These are phyloP conservation scores for Microdochium nivale DNA, from an alignment of 2,329 filamentous ascomycete genomes.

Conservation along the genomic window DNA sequence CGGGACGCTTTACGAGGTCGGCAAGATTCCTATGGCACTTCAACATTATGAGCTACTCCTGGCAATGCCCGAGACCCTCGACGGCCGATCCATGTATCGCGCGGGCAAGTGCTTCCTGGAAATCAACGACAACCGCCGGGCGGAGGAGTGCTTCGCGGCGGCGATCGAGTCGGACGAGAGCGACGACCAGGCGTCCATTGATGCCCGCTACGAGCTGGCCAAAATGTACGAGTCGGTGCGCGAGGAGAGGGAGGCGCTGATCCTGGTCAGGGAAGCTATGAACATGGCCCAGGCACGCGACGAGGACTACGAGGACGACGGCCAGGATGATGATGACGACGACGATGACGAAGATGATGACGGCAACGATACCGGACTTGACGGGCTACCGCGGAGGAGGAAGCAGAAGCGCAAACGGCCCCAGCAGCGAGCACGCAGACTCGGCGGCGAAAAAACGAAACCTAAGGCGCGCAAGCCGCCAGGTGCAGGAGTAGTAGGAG, in stretches of 20 bases:
- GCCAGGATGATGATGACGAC: conserved; percentile 15
- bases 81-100: conserved; percentile 43
- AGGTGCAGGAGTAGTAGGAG: background rate
- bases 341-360: conserved; percentile 2
- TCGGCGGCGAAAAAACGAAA: conserved; percentile 6
- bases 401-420: conserved; percentile 10
- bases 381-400: conserved; percentile 14
- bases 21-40: conserved; percentile 32
- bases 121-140: conserved; percentile 54
- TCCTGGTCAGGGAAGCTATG: conserved; percentile 68
- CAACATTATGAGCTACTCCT: conserved; percentile 48
- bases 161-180: conserved; percentile 64
- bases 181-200: conserved; percentile 44
- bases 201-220: conserved; percentile 70
- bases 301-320: conserved; percentile 15
- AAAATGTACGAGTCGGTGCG: conserved; percentile 74
- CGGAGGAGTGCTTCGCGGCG: conserved; percentile 68
- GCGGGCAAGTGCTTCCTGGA: conserved; percentile 63
- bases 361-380: conserved; percentile 18
- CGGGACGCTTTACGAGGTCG: conserved; percentile 32
- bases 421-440: conserved; percentile 2
- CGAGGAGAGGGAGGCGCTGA: conserved; percentile 67
- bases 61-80: conserved; percentile 35
- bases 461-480: conserved; percentile 3
- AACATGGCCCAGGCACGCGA: conserved; percentile 45